Base-by-base conservation (phyloP, 352 stramenopile species). In the Pseudoperonospora humuli region DNA sequence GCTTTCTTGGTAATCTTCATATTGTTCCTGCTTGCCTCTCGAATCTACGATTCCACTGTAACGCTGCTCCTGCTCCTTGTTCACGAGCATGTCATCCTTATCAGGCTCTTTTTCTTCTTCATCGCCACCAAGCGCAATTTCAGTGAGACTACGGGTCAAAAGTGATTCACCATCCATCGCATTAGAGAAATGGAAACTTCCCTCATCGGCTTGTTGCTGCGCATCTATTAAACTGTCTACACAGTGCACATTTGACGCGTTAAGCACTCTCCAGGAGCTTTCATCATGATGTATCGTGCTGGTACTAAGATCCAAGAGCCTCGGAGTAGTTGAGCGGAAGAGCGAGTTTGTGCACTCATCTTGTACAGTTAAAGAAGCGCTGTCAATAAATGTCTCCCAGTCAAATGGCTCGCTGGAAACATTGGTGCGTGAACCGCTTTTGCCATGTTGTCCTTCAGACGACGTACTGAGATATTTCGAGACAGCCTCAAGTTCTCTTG, bases 371-470 rank as follows among this genome's bases (percentile, higher is more conserved):
- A 62, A 72, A 29, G 65, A 75, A n/a, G 58, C 44, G 21, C 59
- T 82, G 25, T 74, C 62, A n/a, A 84, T 67, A 58, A 84, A 84
- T 13, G 64, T 68, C 27, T 84, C 68, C 71, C 71, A 84, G 51
- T 84, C 70, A 17, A 84, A 76, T 31, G 35, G 58, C 26, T 59
- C 48, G 7, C 48, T 36, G 14, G 51, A 50, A 37, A 45, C 21
- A 36, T 24, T 54, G 25, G 38, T 56, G 10, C 36, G 17, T 20
- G 27, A 33, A 34, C 24, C 55, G 45, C 42, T 44, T 28, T 60
- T 39, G 11, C 50, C 40, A 10, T 15, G 24, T 27, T 25, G 7
- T n/a, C 33, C 32, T 43, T 48, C 45, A n/a, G 45, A 61, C 15
- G 50, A 53, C 13, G 28, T 31, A 34, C 41, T 57, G 2, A 57